These are phyloP conservation scores for Fusarium xylarioides DNA, from an alignment of 2,329 filamentous ascomycete species.

Conservation along the genomic window DNA sequence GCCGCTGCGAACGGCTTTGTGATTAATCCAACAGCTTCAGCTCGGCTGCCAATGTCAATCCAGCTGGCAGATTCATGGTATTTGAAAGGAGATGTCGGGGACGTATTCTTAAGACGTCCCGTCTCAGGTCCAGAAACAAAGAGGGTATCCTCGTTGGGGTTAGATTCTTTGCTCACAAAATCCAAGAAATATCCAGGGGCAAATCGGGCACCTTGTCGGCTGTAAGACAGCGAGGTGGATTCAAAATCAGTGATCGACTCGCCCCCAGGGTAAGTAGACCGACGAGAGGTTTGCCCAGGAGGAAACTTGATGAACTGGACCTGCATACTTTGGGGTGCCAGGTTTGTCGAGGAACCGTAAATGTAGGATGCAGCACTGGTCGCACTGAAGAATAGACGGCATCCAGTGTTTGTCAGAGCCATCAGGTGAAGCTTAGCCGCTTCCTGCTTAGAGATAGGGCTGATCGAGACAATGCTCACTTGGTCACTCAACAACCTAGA, in stretches of 20 bases:
- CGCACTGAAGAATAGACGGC: slow-evolving; percentile 90
- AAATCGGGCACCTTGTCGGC: slow-evolving; percentile 68
- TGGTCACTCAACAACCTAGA: slow-evolving; percentile 75
- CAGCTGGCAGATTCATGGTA: slow-evolving; percentile 85
- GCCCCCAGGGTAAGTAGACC: slow-evolving; percentile 45
- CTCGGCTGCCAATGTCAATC: slow-evolving; percentile 76
- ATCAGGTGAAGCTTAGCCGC: slow-evolving; percentile 87
- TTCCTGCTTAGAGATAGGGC: slow-evolving; percentile 80
- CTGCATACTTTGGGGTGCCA: slow-evolving; percentile 92
- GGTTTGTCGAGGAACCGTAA: slow-evolving; percentile 66
- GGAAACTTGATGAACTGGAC: slow-evolving; percentile 97
- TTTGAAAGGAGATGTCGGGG: slow-evolving; percentile 60
- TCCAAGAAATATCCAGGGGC: slow-evolving; percentile 92
- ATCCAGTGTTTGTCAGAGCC: slow-evolving; percentile 89
- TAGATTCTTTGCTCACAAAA: slow-evolving; percentile 73
- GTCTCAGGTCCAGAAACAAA: slow-evolving; percentile 91
- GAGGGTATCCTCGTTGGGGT: slow-evolving; percentile 70
- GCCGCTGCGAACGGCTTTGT: slow-evolving; percentile 77
- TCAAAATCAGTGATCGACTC: slow-evolving; percentile 58
- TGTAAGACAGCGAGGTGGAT: slow-evolving; percentile 59
- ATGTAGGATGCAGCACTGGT: slow-evolving; percentile 79
- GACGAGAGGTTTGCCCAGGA: slow-evolving; percentile 57
- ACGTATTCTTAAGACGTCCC: slow-evolving; percentile 76
- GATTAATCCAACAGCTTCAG: slow-evolving; percentile 81
- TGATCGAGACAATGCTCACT: slow-evolving; percentile 83